These are phyloP conservation scores for Dothidotthia symphoricarpi DNA, from an alignment of 2,329 filamentous ascomycete genomes.

Conservation along the genomic window DNA sequence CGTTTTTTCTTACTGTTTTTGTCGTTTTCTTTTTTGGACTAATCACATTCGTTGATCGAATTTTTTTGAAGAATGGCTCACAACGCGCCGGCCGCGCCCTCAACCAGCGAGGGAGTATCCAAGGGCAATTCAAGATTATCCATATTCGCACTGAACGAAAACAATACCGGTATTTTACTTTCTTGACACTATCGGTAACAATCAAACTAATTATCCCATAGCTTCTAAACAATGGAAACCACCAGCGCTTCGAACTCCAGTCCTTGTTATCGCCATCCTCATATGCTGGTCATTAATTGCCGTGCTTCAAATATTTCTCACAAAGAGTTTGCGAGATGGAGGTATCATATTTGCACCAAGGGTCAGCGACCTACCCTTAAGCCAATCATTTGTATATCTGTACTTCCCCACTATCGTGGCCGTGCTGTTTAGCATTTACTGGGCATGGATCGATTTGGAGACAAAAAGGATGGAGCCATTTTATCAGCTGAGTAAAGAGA, in stretches of 20 bases:
- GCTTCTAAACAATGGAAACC: too few relatives aligned
- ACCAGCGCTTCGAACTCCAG: constrained; percentile 13
- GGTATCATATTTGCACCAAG: constrained; percentile 45
- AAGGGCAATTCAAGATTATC: neutral
- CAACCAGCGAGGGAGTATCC: neutral
- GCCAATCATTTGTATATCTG: constrained; percentile 51
- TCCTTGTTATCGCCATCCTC: constrained; percentile 12
- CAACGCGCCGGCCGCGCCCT: too few relatives aligned
- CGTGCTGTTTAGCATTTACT: constrained; percentile 56
- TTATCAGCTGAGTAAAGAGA: constrained; percentile 53
- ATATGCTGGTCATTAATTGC: constrained; percentile 39
- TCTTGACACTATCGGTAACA: neutral
- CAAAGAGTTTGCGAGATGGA: constrained; percentile 41
- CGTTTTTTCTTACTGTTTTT: too few relatives aligned
- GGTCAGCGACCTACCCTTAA: constrained; percentile 42
- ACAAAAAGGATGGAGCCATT: constrained; percentile 60
- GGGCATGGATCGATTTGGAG: constrained; percentile 62
- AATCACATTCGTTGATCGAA: too few relatives aligned
- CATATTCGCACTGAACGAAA: neutral
- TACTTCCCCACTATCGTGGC: constrained; percentile 53
- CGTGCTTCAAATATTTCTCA: constrained; percentile 48
- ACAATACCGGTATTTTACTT: neutral
- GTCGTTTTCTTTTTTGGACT: too few relatives aligned
- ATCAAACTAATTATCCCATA: too few relatives aligned
- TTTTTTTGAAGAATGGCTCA: too few relatives aligned